These are phyloP conservation scores for Scutellaria galericulata DNA, from an alignment of 257 asterid genomes.

Conservation along the genomic window DNA sequence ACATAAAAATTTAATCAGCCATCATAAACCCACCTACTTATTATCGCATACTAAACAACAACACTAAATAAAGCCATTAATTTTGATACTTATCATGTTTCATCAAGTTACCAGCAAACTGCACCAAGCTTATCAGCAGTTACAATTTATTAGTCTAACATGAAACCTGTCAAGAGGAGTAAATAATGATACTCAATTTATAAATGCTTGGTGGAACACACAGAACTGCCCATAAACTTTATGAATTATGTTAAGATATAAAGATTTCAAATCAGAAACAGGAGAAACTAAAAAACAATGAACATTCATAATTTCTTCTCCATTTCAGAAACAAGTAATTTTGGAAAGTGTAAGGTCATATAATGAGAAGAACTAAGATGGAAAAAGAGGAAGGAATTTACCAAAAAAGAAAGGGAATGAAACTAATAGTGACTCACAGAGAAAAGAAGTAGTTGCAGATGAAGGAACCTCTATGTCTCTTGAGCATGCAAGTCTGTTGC, in stretches of 20 bases:
- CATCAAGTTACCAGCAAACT: conserved; percentile 4
- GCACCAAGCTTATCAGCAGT: background rate
- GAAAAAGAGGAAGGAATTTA: background rate
- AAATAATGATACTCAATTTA: background rate
- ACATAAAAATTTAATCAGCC: conserved; percentile 7
- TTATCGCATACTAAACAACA: background rate
- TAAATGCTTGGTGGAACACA: background rate
- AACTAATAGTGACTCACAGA: too few relatives aligned
- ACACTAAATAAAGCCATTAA: conserved; percentile 6
- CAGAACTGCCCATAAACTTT: background rate
- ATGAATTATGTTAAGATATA: background rate
- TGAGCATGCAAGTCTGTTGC: background rate
- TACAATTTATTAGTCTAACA: conserved; percentile 6
- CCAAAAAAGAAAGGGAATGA: too few relatives aligned
- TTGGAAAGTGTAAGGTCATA: background rate
- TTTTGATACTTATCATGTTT: conserved; percentile 11
- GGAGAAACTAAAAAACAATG: background rate
- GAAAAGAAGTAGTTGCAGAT: background rate
- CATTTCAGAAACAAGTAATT: conserved; percentile 15
- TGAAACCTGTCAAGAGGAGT: conserved; percentile 2
- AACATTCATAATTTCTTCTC: background rate
- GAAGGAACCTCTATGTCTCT: background rate
- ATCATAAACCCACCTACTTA: background rate
- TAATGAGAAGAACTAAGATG: background rate
- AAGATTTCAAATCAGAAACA: background rate